Base-by-base conservation (phyloP, 768 basidiomycete species). In the Pisolithus microcarpus region DNA sequence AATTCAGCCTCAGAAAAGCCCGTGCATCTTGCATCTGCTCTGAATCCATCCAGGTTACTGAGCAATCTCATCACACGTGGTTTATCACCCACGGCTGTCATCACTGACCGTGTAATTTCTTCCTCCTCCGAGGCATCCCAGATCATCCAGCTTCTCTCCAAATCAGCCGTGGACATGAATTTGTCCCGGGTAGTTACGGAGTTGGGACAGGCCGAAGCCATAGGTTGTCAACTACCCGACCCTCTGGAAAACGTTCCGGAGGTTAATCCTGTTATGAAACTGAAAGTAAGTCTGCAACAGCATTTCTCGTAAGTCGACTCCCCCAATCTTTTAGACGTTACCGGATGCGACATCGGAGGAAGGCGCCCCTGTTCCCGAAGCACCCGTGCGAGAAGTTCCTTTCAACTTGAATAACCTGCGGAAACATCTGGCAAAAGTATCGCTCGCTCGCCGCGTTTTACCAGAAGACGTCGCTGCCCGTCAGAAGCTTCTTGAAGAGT, bases 401-500 rank as follows among this genome's bases (percentile, higher is more conserved):
- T 91, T 88, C 70, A 89, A 91, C 61, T 74, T 92, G 46, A 72
- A 76, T 19, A 80, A 78, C 46, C 75, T 93, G 31, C 82, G 88
- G 19, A 76, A 76, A 21, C 84, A 87, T 60, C 77, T 94, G 18
- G 70, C 78, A 3, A 69, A 80, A 52, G 75, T 86, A n/a, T 67
- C 73, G 7, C 74, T 85, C 48, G 80, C 84, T 2, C 79, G 83
- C 34, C 74, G 77, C 3, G 72, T 86, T 6, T 73, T 87, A 40
- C 73, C 80, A 0, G 78, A 82, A 50, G 86, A 91, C 56, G 65
- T 82, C n/a, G 69, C 77, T 15, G 72, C 80, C 1, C 86, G 91
- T 1, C 91, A 95, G 64, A 82, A 82, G 55, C 73, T 90, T 7
- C 77, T 94, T 4, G 92, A 95, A 66, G 79, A 85, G 40, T 88